Conservation (phyloP, 495 filamentous ascomycete genomes). For the Annulohypoxylon bovei region DNA sequence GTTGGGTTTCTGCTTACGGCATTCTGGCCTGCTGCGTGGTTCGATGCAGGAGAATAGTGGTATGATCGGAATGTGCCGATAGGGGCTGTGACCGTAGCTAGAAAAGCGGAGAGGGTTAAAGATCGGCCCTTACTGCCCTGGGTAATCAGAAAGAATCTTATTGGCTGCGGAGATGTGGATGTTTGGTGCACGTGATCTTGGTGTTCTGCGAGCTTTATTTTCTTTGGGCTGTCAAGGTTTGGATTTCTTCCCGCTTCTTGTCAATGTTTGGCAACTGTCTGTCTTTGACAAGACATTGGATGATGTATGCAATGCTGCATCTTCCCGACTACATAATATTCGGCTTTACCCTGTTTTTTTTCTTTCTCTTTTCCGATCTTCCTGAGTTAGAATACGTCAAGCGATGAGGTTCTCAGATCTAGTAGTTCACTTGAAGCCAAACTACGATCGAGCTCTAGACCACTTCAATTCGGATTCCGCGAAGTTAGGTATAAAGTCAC, state of each 20-base stretch:
- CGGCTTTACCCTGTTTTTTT: neutral
- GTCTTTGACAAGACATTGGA: neutral
- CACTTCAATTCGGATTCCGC: neutral
- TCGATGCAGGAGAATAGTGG: conserved; percentile 23
- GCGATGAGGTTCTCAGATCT: neutral
- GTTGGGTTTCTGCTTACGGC: conserved; percentile 28
- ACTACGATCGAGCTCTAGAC: conserved; percentile 1
- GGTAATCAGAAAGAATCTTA: neutral
- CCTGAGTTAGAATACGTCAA: conserved; percentile 1
- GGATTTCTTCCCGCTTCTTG: neutral
- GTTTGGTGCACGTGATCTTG: conserved; percentile 16
- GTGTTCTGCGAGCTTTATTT: neutral
- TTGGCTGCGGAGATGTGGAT: neutral
- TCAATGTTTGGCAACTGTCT: neutral
- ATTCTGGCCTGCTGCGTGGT: conserved; percentile 40
- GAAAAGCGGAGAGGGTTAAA: conserved; percentile 17
- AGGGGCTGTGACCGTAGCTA: neutral
- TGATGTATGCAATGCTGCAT: neutral
- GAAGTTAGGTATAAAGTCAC: neutral
- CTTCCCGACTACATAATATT: neutral
- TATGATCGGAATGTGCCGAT: conserved; percentile 36
- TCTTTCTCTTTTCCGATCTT: neutral
- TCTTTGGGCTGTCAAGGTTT: neutral
- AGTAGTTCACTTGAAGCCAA: neutral
- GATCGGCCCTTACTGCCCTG: neutral